Conservation (phyloP, 2,329 filamentous ascomycete species). For the Talaromyces sp. region DNA sequence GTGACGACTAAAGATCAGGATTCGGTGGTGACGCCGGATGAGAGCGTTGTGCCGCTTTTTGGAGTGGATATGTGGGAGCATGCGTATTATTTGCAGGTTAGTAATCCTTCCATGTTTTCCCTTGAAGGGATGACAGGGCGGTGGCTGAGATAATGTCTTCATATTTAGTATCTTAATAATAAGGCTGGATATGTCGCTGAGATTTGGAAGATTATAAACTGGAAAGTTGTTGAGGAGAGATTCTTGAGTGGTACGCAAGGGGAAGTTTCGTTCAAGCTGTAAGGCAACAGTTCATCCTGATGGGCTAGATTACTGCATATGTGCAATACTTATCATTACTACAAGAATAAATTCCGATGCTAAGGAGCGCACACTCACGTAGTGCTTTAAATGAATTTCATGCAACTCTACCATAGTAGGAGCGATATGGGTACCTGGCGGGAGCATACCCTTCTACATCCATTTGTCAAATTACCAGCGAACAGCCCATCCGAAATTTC, state of each 20-base stretch:
- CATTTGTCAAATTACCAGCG: too few species aligned
- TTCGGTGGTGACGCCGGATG: conserved; percentile 64
- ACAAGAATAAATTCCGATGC: too few species aligned
- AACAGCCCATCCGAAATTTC: too few species aligned
- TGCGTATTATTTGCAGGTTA: conserved; percentile 78
- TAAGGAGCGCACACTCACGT: too few species aligned
- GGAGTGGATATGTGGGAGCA: conserved; percentile 94
- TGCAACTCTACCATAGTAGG: not conserved
- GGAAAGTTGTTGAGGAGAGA: conserved; percentile 76
- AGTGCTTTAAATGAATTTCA: too few species aligned
- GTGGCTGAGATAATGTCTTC: not conserved
- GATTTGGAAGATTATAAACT: conserved; percentile 92
- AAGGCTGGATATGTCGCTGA: conserved; percentile 89
- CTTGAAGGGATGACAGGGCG: not conserved
- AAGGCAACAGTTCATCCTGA: too few species aligned
- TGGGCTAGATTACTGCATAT: too few species aligned
- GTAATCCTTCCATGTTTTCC: conserved; percentile 13
- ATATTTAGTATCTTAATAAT: conserved; percentile 75
- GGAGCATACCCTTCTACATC: not conserved
- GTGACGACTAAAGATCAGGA: conserved; percentile 86
- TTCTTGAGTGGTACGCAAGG: conserved; percentile 39
- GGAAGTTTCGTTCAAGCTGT: conserved; percentile 25
- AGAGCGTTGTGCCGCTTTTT: conserved; percentile 65
- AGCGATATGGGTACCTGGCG: not conserved
- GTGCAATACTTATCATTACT: too few species aligned